Evolutionary conservation across 2,329 filamentous ascomycete genomes (phyloP).

Genomic region (Cadophora sp.): DNA sequence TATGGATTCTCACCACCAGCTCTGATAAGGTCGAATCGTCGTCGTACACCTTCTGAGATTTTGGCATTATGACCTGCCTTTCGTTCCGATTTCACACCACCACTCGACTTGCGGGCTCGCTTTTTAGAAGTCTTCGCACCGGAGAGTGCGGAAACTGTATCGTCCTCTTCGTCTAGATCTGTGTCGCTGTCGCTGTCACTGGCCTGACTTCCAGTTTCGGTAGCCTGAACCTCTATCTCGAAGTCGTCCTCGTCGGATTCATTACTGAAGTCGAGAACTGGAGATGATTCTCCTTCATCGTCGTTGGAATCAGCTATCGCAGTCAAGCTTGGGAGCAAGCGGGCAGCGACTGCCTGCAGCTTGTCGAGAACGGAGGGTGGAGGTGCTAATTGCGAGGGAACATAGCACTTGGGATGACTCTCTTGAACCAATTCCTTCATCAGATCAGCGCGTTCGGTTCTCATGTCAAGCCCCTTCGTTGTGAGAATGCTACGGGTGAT

Average conservation of each 20-base stretch:
- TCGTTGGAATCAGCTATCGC: neutral
- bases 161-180: constrained; percentile 9
- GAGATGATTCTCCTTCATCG: neutral
- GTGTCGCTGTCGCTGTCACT: constrained; percentile 11
- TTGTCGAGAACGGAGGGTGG: constrained; percentile 31
- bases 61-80: constrained; percentile 18
- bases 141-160: neutral
- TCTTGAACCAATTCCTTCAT: constrained; percentile 36
- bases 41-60: constrained; percentile 20
- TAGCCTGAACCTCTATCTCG: neutral
- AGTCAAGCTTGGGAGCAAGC: constrained; percentile 9
- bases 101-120: neutral
- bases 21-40: constrained; percentile 20
- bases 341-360: constrained; percentile 29
- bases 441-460: constrained; percentile 23
- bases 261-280: constrained; percentile 1
- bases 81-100: neutral
- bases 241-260: constrained; percentile 13
- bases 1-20: constrained; percentile 17
- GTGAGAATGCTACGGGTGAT: constrained; percentile 33
- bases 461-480: constrained; percentile 27
- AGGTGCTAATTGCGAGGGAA: constrained; percentile 40
- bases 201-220: neutral
- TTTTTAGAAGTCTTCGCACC: neutral
- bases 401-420: constrained; percentile 38